phyloP scores from a whole-genome alignment of 2,329 filamentous ascomycete species.

The Colletotrichum echinochloae region DNA sequence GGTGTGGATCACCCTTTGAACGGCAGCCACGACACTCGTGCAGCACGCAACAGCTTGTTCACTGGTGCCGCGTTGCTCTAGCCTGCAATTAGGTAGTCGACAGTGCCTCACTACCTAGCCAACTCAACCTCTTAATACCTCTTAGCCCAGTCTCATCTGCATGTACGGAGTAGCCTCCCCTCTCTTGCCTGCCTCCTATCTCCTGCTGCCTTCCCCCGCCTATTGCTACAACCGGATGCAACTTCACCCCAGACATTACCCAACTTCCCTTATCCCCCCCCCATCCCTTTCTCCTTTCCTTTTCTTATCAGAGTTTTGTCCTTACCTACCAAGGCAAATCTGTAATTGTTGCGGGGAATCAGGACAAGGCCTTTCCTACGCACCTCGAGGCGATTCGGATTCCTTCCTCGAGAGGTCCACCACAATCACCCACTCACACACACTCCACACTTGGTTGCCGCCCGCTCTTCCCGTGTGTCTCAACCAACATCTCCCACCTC shows the following conservation, averaged over 20 bases:
- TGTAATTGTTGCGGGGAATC: constrained; percentile 25
- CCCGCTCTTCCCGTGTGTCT: constrained; percentile 16
- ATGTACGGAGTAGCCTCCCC: constrained; percentile 18
- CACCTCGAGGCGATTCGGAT: constrained; percentile 30
- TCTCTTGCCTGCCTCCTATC: constrained; percentile 1
- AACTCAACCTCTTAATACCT: constrained; percentile 1
- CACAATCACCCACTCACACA: constrained; percentile 15
- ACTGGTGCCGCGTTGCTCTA: constrained; percentile 37
- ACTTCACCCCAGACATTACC: constrained; percentile 36
- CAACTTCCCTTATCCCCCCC: not conserved
- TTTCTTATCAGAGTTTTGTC: not conserved
- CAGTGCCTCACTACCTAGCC: not conserved
- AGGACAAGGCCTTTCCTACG: constrained; percentile 11
- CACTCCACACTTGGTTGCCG: not conserved
- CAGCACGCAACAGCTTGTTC: constrained; percentile 47
- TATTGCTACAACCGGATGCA: constrained; percentile 31
- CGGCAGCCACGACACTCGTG: constrained; percentile 62
- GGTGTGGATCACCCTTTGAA: constrained; percentile 53
- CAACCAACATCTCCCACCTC: constrained; percentile 30
- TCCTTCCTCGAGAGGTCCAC: constrained; percentile 31
- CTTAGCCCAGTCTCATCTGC: constrained; percentile 3
- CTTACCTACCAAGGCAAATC: constrained; percentile 1
- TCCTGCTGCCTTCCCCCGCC: constrained; percentile 23
- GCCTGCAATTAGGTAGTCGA: constrained; percentile 28
- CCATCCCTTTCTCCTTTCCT: constrained; percentile 4